Evolutionary conservation across 352 stramenopile species (phyloP).

Genomic region (Phytophthora agathidicida): DNA sequence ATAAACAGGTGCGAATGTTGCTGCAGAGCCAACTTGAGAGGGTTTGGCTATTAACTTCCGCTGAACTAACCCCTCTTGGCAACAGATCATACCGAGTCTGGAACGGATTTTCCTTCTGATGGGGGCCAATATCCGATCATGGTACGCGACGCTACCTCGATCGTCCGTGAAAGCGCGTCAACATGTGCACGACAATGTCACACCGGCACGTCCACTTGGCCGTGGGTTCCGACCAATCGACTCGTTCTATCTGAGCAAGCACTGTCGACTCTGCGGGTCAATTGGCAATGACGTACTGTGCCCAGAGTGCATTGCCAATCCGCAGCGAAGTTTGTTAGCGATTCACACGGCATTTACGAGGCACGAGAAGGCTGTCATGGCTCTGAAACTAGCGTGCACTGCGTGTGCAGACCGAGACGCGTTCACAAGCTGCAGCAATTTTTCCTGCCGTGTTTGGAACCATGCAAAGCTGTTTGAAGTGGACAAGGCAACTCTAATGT

Average conservation of each 20-base stretch:
- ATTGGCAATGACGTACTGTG: constrained; percentile 65
- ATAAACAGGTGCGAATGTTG: constrained; percentile 70
- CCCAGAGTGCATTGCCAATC: constrained; percentile 52
- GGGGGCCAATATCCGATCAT: constrained; percentile 77
- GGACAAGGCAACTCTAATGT: constrained; percentile 44
- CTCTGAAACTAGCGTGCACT: constrained; percentile 46
- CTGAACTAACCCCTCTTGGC: neutral
- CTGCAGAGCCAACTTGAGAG: neutral
- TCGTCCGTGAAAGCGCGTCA: constrained; percentile 61
- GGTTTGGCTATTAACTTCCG: neutral
- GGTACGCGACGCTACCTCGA: constrained; percentile 72
- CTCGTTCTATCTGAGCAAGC: constrained; percentile 85
- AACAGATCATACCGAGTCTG: constrained; percentile 82
- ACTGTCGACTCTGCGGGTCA: constrained; percentile 74
- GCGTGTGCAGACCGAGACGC: constrained; percentile 63
- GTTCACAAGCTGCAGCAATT: constrained; percentile 52
- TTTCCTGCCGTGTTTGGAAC: constrained; percentile 75
- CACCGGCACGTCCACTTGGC: constrained; percentile 15
- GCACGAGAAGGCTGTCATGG: constrained; percentile 48
- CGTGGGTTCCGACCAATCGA: constrained; percentile 66
- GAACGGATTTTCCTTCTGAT: constrained; percentile 85
- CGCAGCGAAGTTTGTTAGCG: constrained; percentile 72
- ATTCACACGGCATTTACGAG: constrained; percentile 49
- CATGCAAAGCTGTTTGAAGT: constrained; percentile 47
- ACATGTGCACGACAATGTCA: constrained; percentile 24